Evolutionary conservation across 345 rosid species (phyloP).

Genomic region (Toxicodendron radicans): DNA sequence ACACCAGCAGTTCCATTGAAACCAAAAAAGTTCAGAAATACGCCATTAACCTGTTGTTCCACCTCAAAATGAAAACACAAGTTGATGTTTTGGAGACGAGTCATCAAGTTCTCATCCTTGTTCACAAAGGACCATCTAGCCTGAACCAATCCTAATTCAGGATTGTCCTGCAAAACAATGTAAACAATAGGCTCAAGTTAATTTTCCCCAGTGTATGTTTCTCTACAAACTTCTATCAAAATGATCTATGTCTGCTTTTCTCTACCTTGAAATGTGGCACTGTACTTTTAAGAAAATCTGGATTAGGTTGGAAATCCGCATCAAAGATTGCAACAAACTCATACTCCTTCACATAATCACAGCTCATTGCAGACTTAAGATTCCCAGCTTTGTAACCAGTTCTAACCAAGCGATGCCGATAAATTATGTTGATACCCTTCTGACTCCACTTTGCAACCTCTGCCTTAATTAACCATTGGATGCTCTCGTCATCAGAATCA

Average conservation of each 20-base stretch:
- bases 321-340: constrained; percentile 89
- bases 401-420: constrained; percentile 68
- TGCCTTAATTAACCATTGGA: constrained; percentile 59
- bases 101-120: constrained; percentile 80
- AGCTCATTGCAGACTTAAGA: constrained; percentile 85
- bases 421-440: constrained; percentile 67
- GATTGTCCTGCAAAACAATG: constrained; percentile 50
- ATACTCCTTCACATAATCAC: constrained; percentile 66
- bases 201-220: background rate
- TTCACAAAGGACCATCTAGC: constrained; percentile 85
- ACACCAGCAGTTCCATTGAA: constrained; percentile 92
- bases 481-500: constrained; percentile 70
- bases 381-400: constrained; percentile 93
- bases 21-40: constrained; percentile 81
- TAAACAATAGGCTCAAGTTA: background rate
- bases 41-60: constrained; percentile 80
- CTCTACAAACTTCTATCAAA: background rate
- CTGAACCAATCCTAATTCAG: constrained; percentile 73
- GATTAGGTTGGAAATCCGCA: constrained; percentile 80
- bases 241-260: background rate
- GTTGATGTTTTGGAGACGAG: constrained; percentile 85
- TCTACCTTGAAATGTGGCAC: constrained; percentile 84
- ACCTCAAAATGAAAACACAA: constrained; percentile 84
- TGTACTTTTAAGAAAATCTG: constrained; percentile 66
- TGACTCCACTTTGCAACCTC: constrained; percentile 72